These are phyloP conservation scores for Pseudonitzschia delicatissima DNA, from an alignment of 108 stramenopile species.

Conservation along the genomic window DNA sequence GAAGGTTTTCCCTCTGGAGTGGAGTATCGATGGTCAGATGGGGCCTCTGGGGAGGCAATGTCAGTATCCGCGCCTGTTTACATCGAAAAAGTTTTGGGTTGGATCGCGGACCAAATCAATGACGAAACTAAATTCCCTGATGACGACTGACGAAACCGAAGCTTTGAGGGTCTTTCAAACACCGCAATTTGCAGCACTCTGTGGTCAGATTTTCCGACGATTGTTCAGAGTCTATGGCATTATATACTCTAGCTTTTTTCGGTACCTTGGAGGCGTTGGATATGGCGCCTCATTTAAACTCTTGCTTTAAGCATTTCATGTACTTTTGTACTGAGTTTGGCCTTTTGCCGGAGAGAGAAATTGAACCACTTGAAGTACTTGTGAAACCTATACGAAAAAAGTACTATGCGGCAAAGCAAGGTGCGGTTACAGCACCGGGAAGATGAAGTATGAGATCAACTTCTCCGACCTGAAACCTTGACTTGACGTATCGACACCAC, in stretches of 20 bases:
- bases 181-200: constrained; percentile 83
- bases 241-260: constrained; percentile 85
- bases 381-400: constrained; percentile 89
- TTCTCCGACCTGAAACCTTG: no score
- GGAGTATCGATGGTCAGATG: constrained; percentile 84
- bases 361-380: constrained; percentile 85
- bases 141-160: constrained; percentile 85
- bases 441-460: constrained; percentile 13
- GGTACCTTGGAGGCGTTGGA: constrained; percentile 86
- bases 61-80: constrained; percentile 83
- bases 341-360: constrained; percentile 84
- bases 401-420: constrained; percentile 75
- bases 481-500: background rate
- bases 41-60: constrained; percentile 51
- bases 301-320: constrained; percentile 92
- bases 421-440: constrained; percentile 18
- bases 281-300: constrained; percentile 90
- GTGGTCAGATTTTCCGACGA: constrained; percentile 84
- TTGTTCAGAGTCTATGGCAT: constrained; percentile 92
- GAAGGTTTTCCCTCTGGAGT: constrained; percentile 89
- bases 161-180: constrained; percentile 83
- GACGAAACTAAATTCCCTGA: constrained; percentile 89
- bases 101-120: constrained; percentile 89
- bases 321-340: constrained; percentile 91
- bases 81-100: constrained; percentile 82